Conservation (phyloP, 495 filamentous ascomycete species). For the Lasiosphaeria miniovina region DNA sequence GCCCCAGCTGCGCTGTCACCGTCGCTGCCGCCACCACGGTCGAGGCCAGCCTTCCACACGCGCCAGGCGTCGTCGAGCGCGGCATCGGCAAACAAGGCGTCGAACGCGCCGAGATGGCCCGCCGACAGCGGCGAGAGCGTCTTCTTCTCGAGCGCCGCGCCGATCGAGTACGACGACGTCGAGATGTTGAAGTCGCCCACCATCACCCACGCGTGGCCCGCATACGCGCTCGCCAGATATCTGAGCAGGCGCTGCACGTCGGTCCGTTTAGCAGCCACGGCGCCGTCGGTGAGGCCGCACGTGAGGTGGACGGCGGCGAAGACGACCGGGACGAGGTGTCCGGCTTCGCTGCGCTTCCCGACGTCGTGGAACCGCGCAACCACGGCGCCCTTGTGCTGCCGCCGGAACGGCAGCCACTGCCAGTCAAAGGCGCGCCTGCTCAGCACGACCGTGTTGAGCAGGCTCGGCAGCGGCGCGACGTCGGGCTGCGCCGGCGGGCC, state of each 20-base stretch:
- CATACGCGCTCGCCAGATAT: slow-evolving; percentile 37
- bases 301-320: slow-evolving; percentile 54
- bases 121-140: slow-evolving; percentile 40
- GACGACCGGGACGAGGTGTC: slow-evolving; percentile 30
- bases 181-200: slow-evolving; percentile 59
- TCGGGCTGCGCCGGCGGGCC: slow-evolving; percentile 46
- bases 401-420: slow-evolving; percentile 43
- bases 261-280: slow-evolving; percentile 47
- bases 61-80: slow-evolving; percentile 45
- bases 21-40: slow-evolving; percentile 16
- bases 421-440: slow-evolving; percentile 49
- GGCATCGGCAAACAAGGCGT: slow-evolving; percentile 31
- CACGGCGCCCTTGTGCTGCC: slow-evolving; percentile 50
- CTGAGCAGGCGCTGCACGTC: slow-evolving; percentile 44
- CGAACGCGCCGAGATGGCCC: slow-evolving; percentile 29
- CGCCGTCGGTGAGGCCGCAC: slow-evolving; percentile 50
- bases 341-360: slow-evolving; percentile 19
- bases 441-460: slow-evolving; percentile 54
- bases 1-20: slow-evolving; percentile 16
- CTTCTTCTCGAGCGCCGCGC: slow-evolving; percentile 44
- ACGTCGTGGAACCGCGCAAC: slow-evolving; percentile 40
- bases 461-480: slow-evolving; percentile 48
- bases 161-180: slow-evolving; percentile 49
- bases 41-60: slow-evolving; percentile 22
- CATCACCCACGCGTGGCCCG: slow-evolving; percentile 45